Percentiles rank a stretch among this genome's conserved stretches.
Conservation (phyloP, 208 protist genomes). For the Naegleria lovaniensis region DNA sequence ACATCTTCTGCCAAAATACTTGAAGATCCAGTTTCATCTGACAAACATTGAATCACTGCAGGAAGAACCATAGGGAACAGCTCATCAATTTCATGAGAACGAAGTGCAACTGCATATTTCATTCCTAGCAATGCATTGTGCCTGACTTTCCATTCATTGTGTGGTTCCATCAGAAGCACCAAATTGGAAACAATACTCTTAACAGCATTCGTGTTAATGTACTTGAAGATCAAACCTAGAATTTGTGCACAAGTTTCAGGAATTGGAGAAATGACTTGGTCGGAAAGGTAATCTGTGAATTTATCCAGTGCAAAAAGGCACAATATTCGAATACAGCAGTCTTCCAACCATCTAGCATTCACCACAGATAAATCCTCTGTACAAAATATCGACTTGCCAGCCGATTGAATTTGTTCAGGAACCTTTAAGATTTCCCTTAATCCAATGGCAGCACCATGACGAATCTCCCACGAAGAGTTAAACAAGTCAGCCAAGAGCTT, state of each 20-base stretch:
- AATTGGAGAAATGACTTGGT: slow-evolving; percentile 56
- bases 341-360: slow-evolving; percentile 54
- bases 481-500: slow-evolving; percentile 49
- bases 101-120: slow-evolving; percentile 57
- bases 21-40: background rate
- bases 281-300: slow-evolving; percentile 62
- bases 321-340: slow-evolving; percentile 53
- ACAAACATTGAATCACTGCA: slow-evolving; percentile 3
- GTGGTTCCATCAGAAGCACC: slow-evolving; percentile 32
- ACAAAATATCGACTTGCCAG: slow-evolving; percentile 4
- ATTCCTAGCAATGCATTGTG: slow-evolving; percentile 52
- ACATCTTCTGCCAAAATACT: background rate
- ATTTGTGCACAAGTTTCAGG: slow-evolving; percentile 60
- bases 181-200: slow-evolving; percentile 40
- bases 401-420: slow-evolving; percentile 40
- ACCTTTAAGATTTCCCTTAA: slow-evolving; percentile 55
- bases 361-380: slow-evolving; percentile 3
- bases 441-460: slow-evolving; percentile 58
- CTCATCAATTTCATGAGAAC: slow-evolving; percentile 40
- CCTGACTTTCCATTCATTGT: slow-evolving; percentile 43
- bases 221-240: slow-evolving; percentile 47
- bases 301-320: slow-evolving; percentile 59
- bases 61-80: slow-evolving; percentile 41
- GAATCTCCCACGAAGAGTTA: slow-evolving; percentile 49
- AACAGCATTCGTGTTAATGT: slow-evolving; percentile 38